These are phyloP conservation scores for Conticribra guillardii DNA, from an alignment of 108 stramenopile genomes.

Conservation along the genomic window DNA sequence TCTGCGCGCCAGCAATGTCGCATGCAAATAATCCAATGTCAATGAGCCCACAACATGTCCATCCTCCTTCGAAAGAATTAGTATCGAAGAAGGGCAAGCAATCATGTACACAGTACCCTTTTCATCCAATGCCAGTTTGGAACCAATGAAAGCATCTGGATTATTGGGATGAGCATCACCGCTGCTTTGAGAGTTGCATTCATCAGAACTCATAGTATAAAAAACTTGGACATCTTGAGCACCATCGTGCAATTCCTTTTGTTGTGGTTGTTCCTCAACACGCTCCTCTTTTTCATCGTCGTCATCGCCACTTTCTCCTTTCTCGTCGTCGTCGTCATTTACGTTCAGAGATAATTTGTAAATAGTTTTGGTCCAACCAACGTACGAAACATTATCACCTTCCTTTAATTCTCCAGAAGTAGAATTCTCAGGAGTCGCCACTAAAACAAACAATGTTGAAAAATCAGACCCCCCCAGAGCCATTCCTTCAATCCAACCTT, in stretches of 20 bases:
- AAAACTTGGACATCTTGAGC: too few species aligned
- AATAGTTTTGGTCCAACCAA: slow-evolving; percentile 18
- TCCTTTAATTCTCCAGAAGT: too few species aligned
- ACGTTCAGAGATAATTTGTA: slow-evolving; percentile 20
- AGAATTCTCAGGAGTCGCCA: slow-evolving; percentile 2
- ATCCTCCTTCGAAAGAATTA: slow-evolving; percentile 20
- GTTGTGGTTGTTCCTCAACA: too few species aligned
- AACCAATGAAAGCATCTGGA: slow-evolving; percentile 10
- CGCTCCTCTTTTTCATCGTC: slow-evolving; percentile 3
- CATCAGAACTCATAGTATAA: too few species aligned
- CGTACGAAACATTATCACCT: neutral
- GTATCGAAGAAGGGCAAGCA: slow-evolving; percentile 28
- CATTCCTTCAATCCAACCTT: slow-evolving; percentile 60
- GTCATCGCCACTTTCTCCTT: neutral
- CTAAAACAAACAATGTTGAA: slow-evolving; percentile 45
- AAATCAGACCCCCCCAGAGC: slow-evolving; percentile 48
- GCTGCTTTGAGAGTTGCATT: slow-evolving; percentile 5
- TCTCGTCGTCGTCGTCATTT: slow-evolving; percentile 12
- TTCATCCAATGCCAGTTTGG: slow-evolving; percentile 56
- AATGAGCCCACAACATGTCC: slow-evolving; percentile 35
- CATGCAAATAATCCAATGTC: slow-evolving; percentile 15
- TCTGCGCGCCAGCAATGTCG: neutral
- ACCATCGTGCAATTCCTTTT: too few species aligned
- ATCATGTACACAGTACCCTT: slow-evolving; percentile 58
- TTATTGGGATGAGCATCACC: neutral